Evolutionary conservation across 768 basidiomycete species (phyloP).

Genomic region (Trametes elegans): DNA sequence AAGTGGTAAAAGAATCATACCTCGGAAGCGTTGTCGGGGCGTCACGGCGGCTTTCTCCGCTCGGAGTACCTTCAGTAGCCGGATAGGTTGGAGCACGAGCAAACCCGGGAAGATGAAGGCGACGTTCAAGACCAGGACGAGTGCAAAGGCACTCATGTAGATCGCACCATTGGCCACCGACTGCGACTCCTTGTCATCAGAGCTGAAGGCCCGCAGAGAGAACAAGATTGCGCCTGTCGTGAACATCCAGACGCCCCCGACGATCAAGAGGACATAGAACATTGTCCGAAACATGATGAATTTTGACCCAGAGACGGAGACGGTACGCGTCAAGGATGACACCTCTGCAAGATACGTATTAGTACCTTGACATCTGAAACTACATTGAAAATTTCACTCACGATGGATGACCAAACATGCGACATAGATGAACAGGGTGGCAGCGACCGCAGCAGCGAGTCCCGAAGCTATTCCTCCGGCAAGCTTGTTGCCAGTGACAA

Average conservation of each 20-base stretch:
- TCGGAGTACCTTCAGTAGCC: slow-evolving; percentile 54
- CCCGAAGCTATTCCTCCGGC: slow-evolving; percentile 65
- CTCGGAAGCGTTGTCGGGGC: slow-evolving; percentile 75
- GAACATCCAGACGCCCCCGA: slow-evolving; percentile 61
- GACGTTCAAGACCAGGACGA: slow-evolving; percentile 57
- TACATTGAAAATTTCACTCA: slow-evolving; percentile 35
- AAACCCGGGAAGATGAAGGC: slow-evolving; percentile 71
- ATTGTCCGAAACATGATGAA: slow-evolving; percentile 60
- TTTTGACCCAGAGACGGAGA: slow-evolving; percentile 63
- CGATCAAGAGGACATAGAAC: slow-evolving; percentile 54
- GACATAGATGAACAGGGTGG: slow-evolving; percentile 54
- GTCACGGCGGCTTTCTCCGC: slow-evolving; percentile 63
- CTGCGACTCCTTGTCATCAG: slow-evolving; percentile 31
- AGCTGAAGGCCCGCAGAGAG: slow-evolving; percentile 57
- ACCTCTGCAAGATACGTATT: slow-evolving; percentile 39
- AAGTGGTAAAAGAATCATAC: slow-evolving; percentile 46
- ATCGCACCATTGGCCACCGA: slow-evolving; percentile 68
- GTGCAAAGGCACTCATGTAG: slow-evolving; percentile 62
- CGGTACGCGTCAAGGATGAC: slow-evolving; percentile 50
- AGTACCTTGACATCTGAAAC: neutral
- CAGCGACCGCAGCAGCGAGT: slow-evolving; percentile 64
- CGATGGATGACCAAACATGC: slow-evolving; percentile 54
- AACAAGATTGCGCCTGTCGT: slow-evolving; percentile 70
- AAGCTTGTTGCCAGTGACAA: slow-evolving; percentile 48
- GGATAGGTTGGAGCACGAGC: slow-evolving; percentile 68